These are phyloP conservation scores for Candida railenensis DNA, from an alignment of 805 yeast genomes.

Conservation along the genomic window DNA sequence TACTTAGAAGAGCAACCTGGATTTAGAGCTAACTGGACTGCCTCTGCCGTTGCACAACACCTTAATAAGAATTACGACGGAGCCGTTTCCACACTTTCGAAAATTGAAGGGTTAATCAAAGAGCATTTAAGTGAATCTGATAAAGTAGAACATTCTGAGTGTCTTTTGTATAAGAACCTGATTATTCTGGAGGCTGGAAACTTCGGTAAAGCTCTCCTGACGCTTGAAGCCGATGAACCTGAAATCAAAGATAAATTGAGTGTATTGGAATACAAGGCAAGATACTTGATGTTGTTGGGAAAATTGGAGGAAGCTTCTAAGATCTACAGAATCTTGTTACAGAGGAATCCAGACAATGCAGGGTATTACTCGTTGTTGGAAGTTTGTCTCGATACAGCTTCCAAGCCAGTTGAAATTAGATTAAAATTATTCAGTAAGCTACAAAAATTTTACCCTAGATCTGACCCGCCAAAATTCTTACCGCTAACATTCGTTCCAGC, in stretches of 20 bases:
- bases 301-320: constrained; percentile 62
- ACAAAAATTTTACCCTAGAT: constrained; percentile 70
- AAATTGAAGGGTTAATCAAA: constrained; percentile 72
- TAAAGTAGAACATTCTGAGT: constrained; percentile 77
- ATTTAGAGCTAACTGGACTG: constrained; percentile 88
- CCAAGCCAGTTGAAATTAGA: constrained; percentile 48
- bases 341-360: constrained; percentile 82
- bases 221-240: constrained; percentile 51
- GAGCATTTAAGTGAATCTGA: constrained; percentile 69
- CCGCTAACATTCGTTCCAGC: constrained; percentile 74
- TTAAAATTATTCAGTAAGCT: constrained; percentile 64
- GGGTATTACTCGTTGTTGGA: constrained; percentile 69
- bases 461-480: constrained; percentile 75
- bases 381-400: constrained; percentile 52
- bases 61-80: constrained; percentile 63
- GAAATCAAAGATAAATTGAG: constrained; percentile 57
- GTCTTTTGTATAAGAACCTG: constrained; percentile 68
- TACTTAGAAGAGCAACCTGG: constrained; percentile 76
- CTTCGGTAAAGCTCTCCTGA: constrained; percentile 59
- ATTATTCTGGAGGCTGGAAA: constrained; percentile 65
- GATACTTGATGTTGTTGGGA: constrained; percentile 58
- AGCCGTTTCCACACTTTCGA: constrained; percentile 69
- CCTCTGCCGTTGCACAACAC: constrained; percentile 81
- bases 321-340: constrained; percentile 65
- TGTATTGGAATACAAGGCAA: constrained; percentile 65